A percentile compares a stretch with the other conserved stretches of the same genome.
These are phyloP conservation scores for Schizochytrium sp. DNA, from an alignment of 108 stramenopile genomes.

Conservation along the genomic window DNA sequence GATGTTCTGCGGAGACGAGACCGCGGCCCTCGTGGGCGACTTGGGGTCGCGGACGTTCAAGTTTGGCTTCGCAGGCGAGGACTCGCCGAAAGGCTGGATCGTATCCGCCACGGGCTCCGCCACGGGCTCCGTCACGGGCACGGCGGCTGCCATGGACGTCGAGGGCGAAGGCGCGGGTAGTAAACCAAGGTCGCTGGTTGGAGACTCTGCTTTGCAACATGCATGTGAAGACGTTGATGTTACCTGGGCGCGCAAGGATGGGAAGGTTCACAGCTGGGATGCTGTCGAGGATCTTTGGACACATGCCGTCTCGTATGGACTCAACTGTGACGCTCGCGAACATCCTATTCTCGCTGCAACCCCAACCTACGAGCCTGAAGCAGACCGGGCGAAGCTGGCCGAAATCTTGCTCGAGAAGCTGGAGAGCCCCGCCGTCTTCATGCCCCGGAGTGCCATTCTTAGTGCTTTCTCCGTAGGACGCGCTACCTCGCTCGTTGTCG, in stretches of 20 bases:
- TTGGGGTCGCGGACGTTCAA: not conserved
- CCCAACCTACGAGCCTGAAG: not conserved
- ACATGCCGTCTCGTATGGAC: not conserved
- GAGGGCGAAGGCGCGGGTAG: not conserved
- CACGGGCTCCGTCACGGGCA: not conserved
- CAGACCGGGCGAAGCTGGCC: not conserved
- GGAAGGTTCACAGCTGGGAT: not conserved
- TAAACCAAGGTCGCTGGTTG: not conserved
- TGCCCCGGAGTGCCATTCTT: not conserved
- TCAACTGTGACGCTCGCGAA: not conserved
- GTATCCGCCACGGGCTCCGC: not conserved
- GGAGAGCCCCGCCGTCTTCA: not conserved
- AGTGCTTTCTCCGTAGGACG: not conserved
- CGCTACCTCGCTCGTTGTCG: not conserved
- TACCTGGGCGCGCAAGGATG: not conserved
- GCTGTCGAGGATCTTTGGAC: not conserved
- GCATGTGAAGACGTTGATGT: not conserved
- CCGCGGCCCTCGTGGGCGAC: conserved; percentile 11
- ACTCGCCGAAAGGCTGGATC: not conserved
- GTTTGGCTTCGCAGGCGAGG: conserved; percentile 20
- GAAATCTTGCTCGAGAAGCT: not conserved
- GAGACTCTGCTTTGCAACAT: not conserved
- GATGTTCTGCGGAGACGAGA: conserved; percentile 14
- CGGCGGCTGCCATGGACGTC: not conserved
- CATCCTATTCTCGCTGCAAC: conserved; percentile 47